Evolutionary conservation across 202 grass and related monocot genomes (phyloP).

Genomic region (Musa balbisiana): DNA sequence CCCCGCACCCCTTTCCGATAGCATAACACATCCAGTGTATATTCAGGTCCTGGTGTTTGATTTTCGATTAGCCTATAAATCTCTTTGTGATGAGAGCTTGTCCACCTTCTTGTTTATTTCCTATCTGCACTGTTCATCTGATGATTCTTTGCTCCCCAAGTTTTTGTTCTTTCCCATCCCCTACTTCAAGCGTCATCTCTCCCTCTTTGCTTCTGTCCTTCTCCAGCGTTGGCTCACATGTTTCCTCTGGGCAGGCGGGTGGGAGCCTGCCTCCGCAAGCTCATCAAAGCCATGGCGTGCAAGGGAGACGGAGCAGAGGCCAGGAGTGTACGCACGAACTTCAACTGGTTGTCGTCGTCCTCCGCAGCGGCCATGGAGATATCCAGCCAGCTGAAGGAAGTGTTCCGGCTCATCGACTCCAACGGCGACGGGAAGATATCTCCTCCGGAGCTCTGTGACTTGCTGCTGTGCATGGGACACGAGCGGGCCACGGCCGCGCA

Average conservation of each 20-base stretch:
- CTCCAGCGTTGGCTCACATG: neutral
- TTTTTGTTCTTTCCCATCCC: too few species aligned
- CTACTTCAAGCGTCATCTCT: neutral
- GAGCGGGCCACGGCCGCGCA: neutral
- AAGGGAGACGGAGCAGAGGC: neutral
- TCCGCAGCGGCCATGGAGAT: neutral
- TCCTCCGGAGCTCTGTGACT: slow-evolving; percentile 16
- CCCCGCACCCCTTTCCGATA: too few species aligned
- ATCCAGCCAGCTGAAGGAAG: slow-evolving; percentile 29
- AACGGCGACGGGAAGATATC: slow-evolving; percentile 36
- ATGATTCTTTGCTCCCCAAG: too few species aligned
- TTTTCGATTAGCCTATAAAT: too few species aligned
- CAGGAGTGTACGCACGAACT: too few species aligned
- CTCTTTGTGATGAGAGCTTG: too few species aligned
- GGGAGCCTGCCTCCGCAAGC: neutral
- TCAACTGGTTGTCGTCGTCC: too few species aligned
- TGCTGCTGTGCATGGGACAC: slow-evolving; percentile 29
- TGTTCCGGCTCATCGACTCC: slow-evolving; percentile 33
- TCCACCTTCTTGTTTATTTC: neutral
- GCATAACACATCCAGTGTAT: too few species aligned
- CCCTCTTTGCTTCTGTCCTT: too few species aligned
- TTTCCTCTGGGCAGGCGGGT: neutral
- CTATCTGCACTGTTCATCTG: neutral
- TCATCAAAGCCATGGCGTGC: neutral
- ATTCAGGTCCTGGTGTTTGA: too few species aligned